Percentiles rank a stretch among this genome's conserved stretches.
These are phyloP conservation scores for Coemansia reversa DNA, from an alignment of 192 early-diverging fungal genomes.

Conservation along the genomic window DNA sequence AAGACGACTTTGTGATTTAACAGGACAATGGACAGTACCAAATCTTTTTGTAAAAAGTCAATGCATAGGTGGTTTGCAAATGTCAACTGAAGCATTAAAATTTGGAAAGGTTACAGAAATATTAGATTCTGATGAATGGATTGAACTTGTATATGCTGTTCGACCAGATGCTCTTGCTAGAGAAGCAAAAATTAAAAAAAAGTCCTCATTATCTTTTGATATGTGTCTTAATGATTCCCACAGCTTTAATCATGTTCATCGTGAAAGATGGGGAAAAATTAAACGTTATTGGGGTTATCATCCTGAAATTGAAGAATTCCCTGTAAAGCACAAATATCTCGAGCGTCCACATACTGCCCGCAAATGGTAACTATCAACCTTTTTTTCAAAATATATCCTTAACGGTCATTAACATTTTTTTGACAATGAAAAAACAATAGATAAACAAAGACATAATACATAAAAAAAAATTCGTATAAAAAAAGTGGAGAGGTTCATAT, in stretches of 20 bases:
- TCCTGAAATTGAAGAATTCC: conserved; percentile 39
- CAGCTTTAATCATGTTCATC: conserved; percentile 35
- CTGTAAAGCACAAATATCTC: conserved; percentile 7
- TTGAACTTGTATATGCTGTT: conserved; percentile 36
- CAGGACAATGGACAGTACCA: conserved; percentile 45
- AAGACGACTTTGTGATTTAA: conserved; percentile 40
- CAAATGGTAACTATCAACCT: conserved; percentile 19
- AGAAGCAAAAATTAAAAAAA: conserved; percentile 21
- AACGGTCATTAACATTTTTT: conserved; percentile 4
- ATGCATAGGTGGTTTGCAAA: conserved; percentile 24
- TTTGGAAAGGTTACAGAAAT: conserved; percentile 19
- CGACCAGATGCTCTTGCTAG: conserved; percentile 28
- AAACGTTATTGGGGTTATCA: conserved; percentile 41
- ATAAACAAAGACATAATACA: neutral
- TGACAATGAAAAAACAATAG: neutral
- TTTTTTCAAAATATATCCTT: neutral
- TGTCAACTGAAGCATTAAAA: conserved; percentile 14
- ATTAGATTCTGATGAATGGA: conserved; percentile 20
- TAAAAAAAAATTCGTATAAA: neutral
- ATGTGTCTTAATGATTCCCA: conserved; percentile 43
- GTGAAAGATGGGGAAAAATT: conserved; percentile 35
- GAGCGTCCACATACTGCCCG: conserved; percentile 8
- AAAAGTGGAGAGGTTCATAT: neutral
- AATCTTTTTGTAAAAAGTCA: conserved; percentile 45
- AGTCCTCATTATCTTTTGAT: conserved; percentile 35